phyloP scores from a whole-genome alignment of 75 land plant genomes.

The Cupressus sempervirens region DNA sequence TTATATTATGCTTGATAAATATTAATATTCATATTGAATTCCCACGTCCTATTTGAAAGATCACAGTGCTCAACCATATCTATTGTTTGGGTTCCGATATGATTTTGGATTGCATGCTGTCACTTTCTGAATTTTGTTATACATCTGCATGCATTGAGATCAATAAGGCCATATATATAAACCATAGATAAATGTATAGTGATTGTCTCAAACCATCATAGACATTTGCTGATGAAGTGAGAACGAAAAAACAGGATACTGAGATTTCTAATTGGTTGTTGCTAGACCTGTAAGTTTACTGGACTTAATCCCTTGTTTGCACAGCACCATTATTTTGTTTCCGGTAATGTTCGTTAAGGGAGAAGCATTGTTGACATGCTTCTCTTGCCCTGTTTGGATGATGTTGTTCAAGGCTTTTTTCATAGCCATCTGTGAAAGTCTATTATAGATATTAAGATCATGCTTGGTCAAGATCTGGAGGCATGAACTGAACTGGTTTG shows the following conservation, averaged over 20 bases:
- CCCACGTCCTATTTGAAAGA: neutral
- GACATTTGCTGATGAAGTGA: neutral
- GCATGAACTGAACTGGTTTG: neutral
- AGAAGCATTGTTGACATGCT: neutral
- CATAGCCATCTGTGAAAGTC: neutral
- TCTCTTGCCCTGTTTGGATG: neutral
- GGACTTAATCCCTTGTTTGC: neutral
- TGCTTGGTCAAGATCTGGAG: neutral
- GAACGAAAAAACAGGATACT: neutral
- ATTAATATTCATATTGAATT: neutral
- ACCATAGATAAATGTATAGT: neutral
- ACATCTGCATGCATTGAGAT: neutral
- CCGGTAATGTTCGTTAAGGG: neutral
- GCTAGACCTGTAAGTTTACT: neutral
- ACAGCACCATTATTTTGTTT: neutral
- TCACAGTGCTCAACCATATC: neutral
- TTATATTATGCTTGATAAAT: neutral
- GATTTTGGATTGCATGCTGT: neutral
- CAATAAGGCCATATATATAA: neutral
- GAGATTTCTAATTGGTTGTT: neutral
- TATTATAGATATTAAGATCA: neutral
- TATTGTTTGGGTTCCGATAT: neutral
- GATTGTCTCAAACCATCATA: neutral
- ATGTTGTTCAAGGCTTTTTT: neutral
- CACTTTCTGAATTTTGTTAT: neutral